Evolutionary conservation across 805 yeast genomes (phyloP).

Genomic region (Tetrapisispora iriomotensis): DNA sequence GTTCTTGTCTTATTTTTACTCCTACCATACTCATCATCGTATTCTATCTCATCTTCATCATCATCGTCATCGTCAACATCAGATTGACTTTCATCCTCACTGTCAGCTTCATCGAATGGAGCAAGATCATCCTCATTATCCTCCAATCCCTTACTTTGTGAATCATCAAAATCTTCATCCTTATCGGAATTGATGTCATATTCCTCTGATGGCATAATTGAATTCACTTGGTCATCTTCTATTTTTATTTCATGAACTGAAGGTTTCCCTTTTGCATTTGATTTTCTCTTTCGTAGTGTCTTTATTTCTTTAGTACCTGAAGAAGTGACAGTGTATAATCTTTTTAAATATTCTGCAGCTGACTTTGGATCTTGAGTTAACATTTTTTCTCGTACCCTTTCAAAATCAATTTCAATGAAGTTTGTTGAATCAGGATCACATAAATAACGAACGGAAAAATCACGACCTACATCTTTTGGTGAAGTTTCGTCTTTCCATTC

Average conservation of each 20-base stretch:
- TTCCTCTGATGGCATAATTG: conserved; percentile 1
- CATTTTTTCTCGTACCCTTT: conserved; percentile 4
- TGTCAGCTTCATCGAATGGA: neutral
- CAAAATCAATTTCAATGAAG: conserved; percentile 10
- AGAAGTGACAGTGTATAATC: conserved; percentile 5
- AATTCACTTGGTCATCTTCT: conserved; percentile 3
- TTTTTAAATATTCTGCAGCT: conserved; percentile 13
- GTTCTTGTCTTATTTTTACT: neutral
- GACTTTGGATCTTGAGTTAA: conserved; percentile 8
- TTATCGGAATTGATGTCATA: conserved; percentile 8
- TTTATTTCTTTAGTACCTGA: conserved; percentile 2
- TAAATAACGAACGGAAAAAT: conserved; percentile 11
- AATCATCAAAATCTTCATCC: conserved; percentile 6
- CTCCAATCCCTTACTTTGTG: conserved; percentile 1
- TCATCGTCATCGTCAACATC: no score
- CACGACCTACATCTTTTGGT: conserved; percentile 2
- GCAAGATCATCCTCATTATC: conserved; percentile 1
- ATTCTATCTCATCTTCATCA: neutral
- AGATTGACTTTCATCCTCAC: neutral
- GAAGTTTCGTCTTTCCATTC: conserved; percentile 27
- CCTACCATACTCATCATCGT: neutral
- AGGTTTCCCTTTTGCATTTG: neutral
- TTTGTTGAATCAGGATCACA: conserved; percentile 13
- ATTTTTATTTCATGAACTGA: neutral
- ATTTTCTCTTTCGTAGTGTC: neutral